Conservation (phyloP, 225 moss, liverwort and hornwort species). For the Polytrichum commune region DNA sequence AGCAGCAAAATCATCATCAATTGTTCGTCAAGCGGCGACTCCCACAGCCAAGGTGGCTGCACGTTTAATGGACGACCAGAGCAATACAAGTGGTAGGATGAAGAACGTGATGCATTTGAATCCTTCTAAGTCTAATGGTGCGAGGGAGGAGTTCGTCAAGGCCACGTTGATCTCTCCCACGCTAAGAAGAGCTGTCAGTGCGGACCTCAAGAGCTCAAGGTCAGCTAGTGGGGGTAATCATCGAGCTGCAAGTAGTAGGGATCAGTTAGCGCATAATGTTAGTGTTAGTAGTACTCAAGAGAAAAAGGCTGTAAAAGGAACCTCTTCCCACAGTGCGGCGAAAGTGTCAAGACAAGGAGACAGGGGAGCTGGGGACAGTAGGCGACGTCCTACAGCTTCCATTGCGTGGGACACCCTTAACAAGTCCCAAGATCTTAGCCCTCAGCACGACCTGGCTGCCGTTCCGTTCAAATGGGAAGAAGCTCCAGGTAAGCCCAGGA, state of each 20-base stretch:
- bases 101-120: too few species aligned
- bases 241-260: neutral
- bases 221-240: neutral
- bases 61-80: too few species aligned
- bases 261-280: conserved; percentile 1
- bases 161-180: neutral
- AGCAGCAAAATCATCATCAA: neutral
- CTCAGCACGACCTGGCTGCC: conserved; percentile 63
- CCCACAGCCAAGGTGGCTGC: neutral
- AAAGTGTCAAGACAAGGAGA: conserved; percentile 24
- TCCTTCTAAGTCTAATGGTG: too few species aligned
- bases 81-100: too few species aligned
- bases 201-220: conserved; percentile 22
- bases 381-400: conserved; percentile 52
- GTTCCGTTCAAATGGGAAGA: conserved; percentile 95
- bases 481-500: conserved; percentile 80
- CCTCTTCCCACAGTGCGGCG: conserved; percentile 11
- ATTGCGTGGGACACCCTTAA: conserved; percentile 66
- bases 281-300: conserved; percentile 6
- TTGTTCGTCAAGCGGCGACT: neutral
- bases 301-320: conserved; percentile 6
- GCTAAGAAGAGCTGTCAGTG: conserved; percentile 33
- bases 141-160: neutral
- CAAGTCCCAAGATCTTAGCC: conserved; percentile 45
- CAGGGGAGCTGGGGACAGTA: conserved; percentile 39